Evolutionary conservation across 495 filamentous ascomycete species (phyloP).

Genomic region (Hypoxylon crocopeplum): DNA sequence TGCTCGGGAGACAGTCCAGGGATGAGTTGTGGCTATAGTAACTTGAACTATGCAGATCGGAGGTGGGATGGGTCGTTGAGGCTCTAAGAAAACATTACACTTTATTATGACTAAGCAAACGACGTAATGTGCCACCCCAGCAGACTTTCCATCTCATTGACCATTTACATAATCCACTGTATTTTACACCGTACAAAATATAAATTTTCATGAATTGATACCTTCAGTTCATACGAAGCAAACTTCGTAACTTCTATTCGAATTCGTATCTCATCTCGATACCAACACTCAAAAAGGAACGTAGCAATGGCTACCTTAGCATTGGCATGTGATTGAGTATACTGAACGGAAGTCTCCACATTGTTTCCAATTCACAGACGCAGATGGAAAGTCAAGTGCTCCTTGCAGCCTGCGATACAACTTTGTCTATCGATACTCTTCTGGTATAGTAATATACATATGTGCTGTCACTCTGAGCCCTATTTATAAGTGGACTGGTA

Average conservation of each 20-base stretch:
- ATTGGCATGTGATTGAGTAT: constrained; percentile 36
- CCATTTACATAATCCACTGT: too few relatives aligned
- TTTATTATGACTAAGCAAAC: constrained; percentile 28
- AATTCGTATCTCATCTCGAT: too few relatives aligned
- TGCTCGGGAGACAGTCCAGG: constrained; percentile 12
- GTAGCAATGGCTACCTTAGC: constrained; percentile 4
- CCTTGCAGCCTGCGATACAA: constrained; percentile 36
- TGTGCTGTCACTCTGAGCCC: constrained; percentile 15
- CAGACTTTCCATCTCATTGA: too few relatives aligned
- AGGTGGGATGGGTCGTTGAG: constrained; percentile 20
- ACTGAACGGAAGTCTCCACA: constrained; percentile 13
- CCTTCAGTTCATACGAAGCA: too few relatives aligned
- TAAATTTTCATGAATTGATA: too few relatives aligned
- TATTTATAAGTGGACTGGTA: constrained; percentile 1
- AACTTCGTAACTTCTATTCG: too few relatives aligned
- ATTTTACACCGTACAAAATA: too few relatives aligned
- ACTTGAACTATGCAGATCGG: too few relatives aligned
- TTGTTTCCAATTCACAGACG: neutral
- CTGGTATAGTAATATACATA: constrained; percentile 8
- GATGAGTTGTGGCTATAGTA: neutral
- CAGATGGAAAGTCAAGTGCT: constrained; percentile 31
- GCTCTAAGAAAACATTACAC: constrained; percentile 25
- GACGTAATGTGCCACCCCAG: too few relatives aligned
- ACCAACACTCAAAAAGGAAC: too few relatives aligned
- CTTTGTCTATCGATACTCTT: constrained; percentile 26